Evolutionary conservation across 192 early-diverging fungal species (phyloP).

Genomic region (Funneliformis geosporum): DNA sequence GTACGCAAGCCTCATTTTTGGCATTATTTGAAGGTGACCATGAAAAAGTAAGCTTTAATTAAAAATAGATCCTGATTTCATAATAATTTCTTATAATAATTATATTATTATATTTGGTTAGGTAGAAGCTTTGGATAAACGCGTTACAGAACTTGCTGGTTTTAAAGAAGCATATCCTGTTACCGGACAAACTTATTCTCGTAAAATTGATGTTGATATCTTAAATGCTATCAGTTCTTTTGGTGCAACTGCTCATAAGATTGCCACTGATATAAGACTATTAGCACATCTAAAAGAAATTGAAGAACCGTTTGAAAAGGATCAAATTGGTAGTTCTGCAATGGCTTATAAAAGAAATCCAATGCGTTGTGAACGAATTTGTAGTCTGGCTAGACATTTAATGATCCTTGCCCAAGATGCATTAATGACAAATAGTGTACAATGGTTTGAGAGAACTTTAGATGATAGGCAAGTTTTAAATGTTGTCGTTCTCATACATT

Average conservation of each 20-base stretch:
- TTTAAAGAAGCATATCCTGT: conserved; percentile 87
- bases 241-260: conserved; percentile 95
- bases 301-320: conserved; percentile 99
- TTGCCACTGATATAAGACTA: conserved; percentile 94
- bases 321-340: conserved; percentile 97
- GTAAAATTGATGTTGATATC: conserved; percentile 96
- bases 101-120: conserved; percentile 22
- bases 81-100: neutral
- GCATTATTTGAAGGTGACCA: conserved; percentile 93
- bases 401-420: conserved; percentile 89
- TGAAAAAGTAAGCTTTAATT: conserved; percentile 59
- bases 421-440: conserved; percentile 85
- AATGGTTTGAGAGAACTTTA: conserved; percentile 97
- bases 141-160: conserved; percentile 87
- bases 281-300: conserved; percentile 97
- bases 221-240: conserved; percentile 84
- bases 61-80: neutral
- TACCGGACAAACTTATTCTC: conserved; percentile 96
- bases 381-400: conserved; percentile 92
- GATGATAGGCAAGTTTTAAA: conserved; percentile 71
- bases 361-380: conserved; percentile 97
- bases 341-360: conserved; percentile 99
- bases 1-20: conserved; percentile 97
- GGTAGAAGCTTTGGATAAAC: conserved; percentile 86
- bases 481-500: neutral